Base-by-base conservation (phyloP, 441 rosid genomes). In the Isatis lusitanica region DNA sequence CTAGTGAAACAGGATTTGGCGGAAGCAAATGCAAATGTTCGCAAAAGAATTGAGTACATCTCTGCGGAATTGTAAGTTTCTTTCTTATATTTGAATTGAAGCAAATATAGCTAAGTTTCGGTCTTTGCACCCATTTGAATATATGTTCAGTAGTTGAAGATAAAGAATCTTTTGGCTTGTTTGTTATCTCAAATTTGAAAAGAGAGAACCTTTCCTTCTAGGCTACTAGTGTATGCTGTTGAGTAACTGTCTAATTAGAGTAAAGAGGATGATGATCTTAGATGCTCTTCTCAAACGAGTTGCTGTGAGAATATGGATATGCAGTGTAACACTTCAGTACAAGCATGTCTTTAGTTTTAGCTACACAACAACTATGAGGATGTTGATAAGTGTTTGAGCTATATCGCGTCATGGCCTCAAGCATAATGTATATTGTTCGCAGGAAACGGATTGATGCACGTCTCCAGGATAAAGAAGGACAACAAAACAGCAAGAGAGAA, bases 1-100 rank as follows among this genome's bases (percentile, higher is more conserved):
- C 92, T 94, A 10, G 97, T 94, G 82, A 92, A 92, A 86, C 98
- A 94, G 80, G 97, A 94, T 82, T 79, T 92, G 74, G 98, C 97
- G 0, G 96, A 94, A 85, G 98, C 97, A 13, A 90, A 94, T 81
- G 98, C 98, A n/a, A 90, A 92, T 63, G 97, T 94, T 33, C 94
- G 94, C 69, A 94, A 94, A 84, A 79, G 98, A 78, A 94, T 94
- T 5, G 97, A 94, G 10, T 94, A 90, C 83, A 92, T 94, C 70
- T 85, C 97, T 60, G 97, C 91, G 78, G 97, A 92, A 82, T 65
- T 92, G 97, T 94, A 84, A 44, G 97, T 53, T 68, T 68, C 18
- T 42, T 57, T 63, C 38, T 46, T 2, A 13, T 53, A 0, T 11
- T 26, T 7, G 8, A 12, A 13, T 48, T 30, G 33, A 70, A 63